A percentile compares a stretch with the other conserved stretches of the same genome.
Conservation (phyloP, 75 land plant genomes). For the Selaginella moellendorffii region DNA sequence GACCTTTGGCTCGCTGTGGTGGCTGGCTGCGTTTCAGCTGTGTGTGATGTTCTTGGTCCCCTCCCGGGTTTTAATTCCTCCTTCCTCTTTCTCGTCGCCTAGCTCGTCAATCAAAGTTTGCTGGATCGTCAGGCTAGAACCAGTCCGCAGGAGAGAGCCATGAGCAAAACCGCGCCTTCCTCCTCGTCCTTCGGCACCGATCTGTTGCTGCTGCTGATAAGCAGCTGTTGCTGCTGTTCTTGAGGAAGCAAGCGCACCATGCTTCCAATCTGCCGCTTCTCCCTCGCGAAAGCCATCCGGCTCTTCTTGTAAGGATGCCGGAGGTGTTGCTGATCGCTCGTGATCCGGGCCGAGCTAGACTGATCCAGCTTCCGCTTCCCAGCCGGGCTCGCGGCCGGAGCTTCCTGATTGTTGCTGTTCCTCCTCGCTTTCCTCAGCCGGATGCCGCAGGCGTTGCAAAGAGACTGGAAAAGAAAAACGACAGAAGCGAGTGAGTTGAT, state of each 20-base stretch:
- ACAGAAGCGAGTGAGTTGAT: too few relatives aligned
- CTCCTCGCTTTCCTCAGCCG: conserved; percentile 7
- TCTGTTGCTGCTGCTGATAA: too few relatives aligned
- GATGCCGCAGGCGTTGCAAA: conserved; percentile 6
- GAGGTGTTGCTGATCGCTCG: too few relatives aligned
- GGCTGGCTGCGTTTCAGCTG: too few relatives aligned
- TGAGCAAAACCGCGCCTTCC: conserved; percentile 4
- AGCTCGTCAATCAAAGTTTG: too few relatives aligned
- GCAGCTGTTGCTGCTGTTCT: too few relatives aligned
- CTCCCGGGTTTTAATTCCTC: too few relatives aligned
- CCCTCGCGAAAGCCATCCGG: too few relatives aligned
- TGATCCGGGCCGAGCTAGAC: not conserved
- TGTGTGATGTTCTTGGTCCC: too few relatives aligned
- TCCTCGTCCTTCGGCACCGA: conserved; percentile 3
- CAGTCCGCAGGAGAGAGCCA: conserved; percentile 3
- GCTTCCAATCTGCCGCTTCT: not conserved
- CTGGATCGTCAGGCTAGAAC: conserved; percentile 2
- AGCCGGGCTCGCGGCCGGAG: not conserved
- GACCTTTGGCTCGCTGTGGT: too few relatives aligned
- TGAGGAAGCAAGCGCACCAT: too few relatives aligned
- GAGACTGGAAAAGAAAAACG: not conserved
- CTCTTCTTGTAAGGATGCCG: conserved; percentile 1
- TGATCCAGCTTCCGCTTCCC: not conserved
- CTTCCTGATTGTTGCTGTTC: not conserved
- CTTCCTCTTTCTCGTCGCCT: too few relatives aligned